A percentile compares a stretch with the other conserved stretches of the same genome.
Evolutionary conservation across 805 yeast species (phyloP).

Genomic region (Cyberlindnera galapagoensis): DNA sequence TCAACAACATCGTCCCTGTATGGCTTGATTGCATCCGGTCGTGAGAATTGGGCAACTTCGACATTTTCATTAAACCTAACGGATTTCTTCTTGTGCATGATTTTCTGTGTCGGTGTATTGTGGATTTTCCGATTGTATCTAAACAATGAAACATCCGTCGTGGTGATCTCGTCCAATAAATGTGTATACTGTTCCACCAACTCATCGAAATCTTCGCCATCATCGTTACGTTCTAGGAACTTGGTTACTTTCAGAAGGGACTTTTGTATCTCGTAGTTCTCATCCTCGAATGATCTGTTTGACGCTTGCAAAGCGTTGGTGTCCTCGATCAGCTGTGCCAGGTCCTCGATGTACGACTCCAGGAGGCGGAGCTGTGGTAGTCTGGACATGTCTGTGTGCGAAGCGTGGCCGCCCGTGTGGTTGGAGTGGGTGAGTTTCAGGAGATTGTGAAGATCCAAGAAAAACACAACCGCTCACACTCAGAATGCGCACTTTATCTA

Average conservation of each 20-base stretch:
- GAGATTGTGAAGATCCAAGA: neutral
- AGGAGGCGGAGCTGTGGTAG: slow-evolving; percentile 19
- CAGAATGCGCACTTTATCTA: too few relatives aligned
- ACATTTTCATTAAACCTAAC: slow-evolving; percentile 24
- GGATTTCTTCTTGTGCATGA: slow-evolving; percentile 17
- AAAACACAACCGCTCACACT: too few relatives aligned
- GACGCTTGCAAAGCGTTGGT: slow-evolving; percentile 14
- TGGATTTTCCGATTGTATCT: slow-evolving; percentile 11
- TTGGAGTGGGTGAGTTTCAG: neutral
- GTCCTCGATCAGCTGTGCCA: slow-evolving; percentile 19
- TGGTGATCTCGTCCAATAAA: slow-evolving; percentile 8
- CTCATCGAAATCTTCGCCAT: slow-evolving; percentile 23
- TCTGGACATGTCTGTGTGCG: slow-evolving; percentile 13
- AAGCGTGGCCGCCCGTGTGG: too few relatives aligned
- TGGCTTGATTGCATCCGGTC: slow-evolving; percentile 10
- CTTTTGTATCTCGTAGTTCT: slow-evolving; percentile 21
- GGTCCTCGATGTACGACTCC: slow-evolving; percentile 24
- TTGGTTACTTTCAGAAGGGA: slow-evolving; percentile 16
- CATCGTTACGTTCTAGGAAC: slow-evolving; percentile 23
- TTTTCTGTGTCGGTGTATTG: slow-evolving; percentile 3
- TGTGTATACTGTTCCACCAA: slow-evolving; percentile 17
- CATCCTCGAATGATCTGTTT: slow-evolving; percentile 13
- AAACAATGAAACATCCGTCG: slow-evolving; percentile 15
- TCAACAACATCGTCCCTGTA: slow-evolving; percentile 16
- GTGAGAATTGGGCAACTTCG: slow-evolving; percentile 10